Evolutionary conservation across 2,329 filamentous ascomycete species (phyloP).

Genomic region (Phialophora macrospora): DNA sequence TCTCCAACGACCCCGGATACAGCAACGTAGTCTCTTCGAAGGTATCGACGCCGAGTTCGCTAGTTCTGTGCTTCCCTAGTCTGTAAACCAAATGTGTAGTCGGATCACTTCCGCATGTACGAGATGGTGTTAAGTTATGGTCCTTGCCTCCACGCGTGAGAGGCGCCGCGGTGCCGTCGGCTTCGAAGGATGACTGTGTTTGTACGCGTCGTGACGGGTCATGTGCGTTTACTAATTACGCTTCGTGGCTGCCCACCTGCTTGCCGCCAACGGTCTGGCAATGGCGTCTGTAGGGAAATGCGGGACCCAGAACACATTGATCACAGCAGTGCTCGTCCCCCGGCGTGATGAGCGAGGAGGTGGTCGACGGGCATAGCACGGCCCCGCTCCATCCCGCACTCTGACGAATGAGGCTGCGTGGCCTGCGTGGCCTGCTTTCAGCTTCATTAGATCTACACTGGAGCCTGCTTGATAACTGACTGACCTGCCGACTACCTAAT

Average conservation of each 20-base stretch:
- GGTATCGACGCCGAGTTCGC: too few species aligned
- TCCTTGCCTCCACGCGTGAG: neutral
- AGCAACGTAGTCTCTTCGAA: too few species aligned
- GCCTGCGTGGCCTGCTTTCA: too few species aligned
- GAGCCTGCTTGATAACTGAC: neutral
- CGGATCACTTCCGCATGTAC: too few species aligned
- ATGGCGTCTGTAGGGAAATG: neutral
- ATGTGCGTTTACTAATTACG: neutral
- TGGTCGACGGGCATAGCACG: neutral
- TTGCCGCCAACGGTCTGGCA: neutral
- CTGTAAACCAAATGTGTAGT: too few species aligned
- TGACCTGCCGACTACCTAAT: too few species aligned
- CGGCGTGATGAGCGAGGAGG: neutral
- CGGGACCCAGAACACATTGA: neutral
- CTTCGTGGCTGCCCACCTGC: neutral
- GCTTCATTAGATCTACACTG: neutral
- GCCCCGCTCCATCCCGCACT: neutral
- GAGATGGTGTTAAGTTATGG: neutral
- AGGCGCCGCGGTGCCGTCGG: slow-evolving; percentile 2
- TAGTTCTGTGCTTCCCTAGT: too few species aligned
- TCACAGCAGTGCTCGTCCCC: neutral
- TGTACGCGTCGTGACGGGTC: neutral
- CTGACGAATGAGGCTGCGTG: too few species aligned
- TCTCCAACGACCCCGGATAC: too few species aligned
- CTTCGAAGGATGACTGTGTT: neutral